These are phyloP conservation scores for Brasilioporus rufonigricans DNA, from an alignment of 768 basidiomycete species.

Conservation along the genomic window DNA sequence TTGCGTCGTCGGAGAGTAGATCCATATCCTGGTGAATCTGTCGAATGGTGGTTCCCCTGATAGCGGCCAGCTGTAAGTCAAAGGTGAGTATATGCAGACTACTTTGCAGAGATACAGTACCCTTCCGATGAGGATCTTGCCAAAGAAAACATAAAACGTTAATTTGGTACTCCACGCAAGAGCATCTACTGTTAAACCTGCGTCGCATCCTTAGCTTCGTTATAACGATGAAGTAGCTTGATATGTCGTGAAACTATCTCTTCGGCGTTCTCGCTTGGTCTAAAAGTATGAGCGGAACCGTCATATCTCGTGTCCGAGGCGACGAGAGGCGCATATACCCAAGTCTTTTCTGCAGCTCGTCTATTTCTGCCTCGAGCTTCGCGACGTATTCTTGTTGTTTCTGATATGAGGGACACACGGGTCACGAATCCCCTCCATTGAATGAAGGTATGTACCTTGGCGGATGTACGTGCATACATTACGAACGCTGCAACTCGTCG, in stretches of 20 bases:
- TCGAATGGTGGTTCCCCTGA: constrained; percentile 66
- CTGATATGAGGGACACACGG: constrained; percentile 27
- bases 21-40: constrained; percentile 74
- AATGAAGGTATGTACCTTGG: constrained; percentile 23
- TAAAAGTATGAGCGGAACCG: constrained; percentile 15
- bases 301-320: background rate
- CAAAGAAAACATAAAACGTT: background rate
- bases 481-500: background rate
- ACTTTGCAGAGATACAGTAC: constrained; percentile 36
- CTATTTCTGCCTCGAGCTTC: constrained; percentile 48
- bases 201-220: constrained; percentile 80
- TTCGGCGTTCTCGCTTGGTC: constrained; percentile 49
- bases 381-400: constrained; percentile 49
- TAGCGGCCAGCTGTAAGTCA: constrained; percentile 59
- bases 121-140: constrained; percentile 75
- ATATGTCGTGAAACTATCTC: constrained; percentile 66
- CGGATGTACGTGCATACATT: constrained; percentile 32
- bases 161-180: background rate
- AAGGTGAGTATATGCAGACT: constrained; percentile 9
- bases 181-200: constrained; percentile 45
- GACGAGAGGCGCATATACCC: constrained; percentile 34
- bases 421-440: background rate
- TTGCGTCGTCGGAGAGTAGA: constrained; percentile 56
- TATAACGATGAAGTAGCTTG: constrained; percentile 69
- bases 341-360: constrained; percentile 43